Conservation (phyloP, 2,329 filamentous ascomycete species). For the Blastomyces parvus region DNA sequence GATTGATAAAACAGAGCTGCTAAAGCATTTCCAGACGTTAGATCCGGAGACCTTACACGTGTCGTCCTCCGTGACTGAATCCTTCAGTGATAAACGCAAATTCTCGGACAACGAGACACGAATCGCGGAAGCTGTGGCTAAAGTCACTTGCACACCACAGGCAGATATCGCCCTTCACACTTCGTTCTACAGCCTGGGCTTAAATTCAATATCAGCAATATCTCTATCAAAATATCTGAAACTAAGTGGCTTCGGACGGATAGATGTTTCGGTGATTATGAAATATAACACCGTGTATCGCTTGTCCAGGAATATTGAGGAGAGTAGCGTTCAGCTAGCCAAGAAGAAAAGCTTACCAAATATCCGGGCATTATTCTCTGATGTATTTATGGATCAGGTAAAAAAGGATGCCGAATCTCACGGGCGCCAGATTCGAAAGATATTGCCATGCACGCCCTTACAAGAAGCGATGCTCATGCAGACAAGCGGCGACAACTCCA, state of each 20-base stretch:
- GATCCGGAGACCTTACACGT: conserved; percentile 38
- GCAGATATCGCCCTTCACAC: conserved; percentile 51
- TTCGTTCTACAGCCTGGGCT: conserved; percentile 66
- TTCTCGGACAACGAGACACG: conserved; percentile 49
- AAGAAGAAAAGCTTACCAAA: not conserved
- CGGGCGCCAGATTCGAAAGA: conserved; percentile 38
- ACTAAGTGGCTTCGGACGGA: conserved; percentile 34
- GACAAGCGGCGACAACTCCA: conserved; percentile 32
- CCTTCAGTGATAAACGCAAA: conserved; percentile 23
- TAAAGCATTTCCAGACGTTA: conserved; percentile 41
- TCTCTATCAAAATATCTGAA: conserved; percentile 52
- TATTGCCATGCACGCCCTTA: conserved; percentile 75
- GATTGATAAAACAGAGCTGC: conserved; percentile 52
- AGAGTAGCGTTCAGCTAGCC: not conserved
- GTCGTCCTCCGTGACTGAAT: conserved; percentile 24
- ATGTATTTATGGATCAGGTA: conserved; percentile 25
- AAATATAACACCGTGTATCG: conserved; percentile 56
- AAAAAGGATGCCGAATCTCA: conserved; percentile 25
- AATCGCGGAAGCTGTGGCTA: conserved; percentile 48
- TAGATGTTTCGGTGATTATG: conserved; percentile 62
- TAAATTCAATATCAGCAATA: conserved; percentile 80
- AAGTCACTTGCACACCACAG: conserved; percentile 39
- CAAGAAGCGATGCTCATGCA: conserved; percentile 80
- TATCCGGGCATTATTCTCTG: conserved; percentile 17
- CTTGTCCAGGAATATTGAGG: conserved; percentile 29